These are phyloP conservation scores for Pythium apleroticum DNA, from an alignment of 352 stramenopile species.

Conservation along the genomic window DNA sequence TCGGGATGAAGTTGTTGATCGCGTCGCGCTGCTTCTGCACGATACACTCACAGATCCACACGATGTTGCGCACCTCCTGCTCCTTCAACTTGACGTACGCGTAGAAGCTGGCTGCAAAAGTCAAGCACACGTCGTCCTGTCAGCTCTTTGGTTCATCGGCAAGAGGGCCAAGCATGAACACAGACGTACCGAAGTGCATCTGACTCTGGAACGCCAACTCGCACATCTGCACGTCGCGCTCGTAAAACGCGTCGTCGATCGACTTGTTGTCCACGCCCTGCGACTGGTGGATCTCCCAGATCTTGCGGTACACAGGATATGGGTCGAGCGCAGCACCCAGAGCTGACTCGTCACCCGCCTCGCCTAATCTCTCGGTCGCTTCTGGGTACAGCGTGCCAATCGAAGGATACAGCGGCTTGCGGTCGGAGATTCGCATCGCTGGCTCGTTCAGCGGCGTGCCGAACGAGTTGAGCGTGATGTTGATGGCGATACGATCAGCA, in stretches of 20 bases:
- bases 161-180: background rate
- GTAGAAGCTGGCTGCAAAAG: conserved; percentile 91
- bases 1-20: conserved; percentile 99
- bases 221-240: conserved; percentile 97
- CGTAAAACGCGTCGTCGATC: conserved; percentile 99
- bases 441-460: conserved; percentile 92
- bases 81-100: conserved; percentile 99
- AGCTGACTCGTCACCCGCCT: conserved; percentile 90
- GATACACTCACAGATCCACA: conserved; percentile 99
- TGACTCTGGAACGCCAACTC: conserved; percentile 99
- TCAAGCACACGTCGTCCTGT: background rate
- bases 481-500: conserved; percentile 98
- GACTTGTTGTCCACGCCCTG: conserved; percentile 94
- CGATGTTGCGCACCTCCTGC: conserved; percentile 99
- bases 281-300: conserved; percentile 96
- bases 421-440: conserved; percentile 95
- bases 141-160: background rate
- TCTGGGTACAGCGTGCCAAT: conserved; percentile 98
- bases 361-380: conserved; percentile 92
- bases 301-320: conserved; percentile 96
- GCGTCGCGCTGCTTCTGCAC: conserved; percentile 98
- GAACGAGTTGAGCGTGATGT: conserved; percentile 99
- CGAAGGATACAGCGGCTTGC: conserved; percentile 96
- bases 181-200: conserved; percentile 95
- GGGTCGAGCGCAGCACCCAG: conserved; percentile 90